A percentile compares a stretch with the other conserved stretches of the same genome.
Evolutionary conservation across 768 basidiomycete genomes (phyloP).

Genomic region (Rickenella mellea): DNA sequence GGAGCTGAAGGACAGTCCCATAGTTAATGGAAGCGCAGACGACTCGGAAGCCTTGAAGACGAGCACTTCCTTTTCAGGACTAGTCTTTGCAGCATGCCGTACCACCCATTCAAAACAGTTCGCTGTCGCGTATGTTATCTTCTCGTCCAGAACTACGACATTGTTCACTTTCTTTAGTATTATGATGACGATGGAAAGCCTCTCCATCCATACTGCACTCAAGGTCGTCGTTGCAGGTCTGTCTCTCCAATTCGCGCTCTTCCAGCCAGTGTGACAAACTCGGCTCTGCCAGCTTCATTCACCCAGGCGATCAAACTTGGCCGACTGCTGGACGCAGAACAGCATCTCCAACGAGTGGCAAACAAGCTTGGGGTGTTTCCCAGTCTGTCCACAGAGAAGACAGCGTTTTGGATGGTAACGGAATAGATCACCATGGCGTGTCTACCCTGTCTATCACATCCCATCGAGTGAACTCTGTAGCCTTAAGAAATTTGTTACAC

Average conservation of each 20-base stretch:
- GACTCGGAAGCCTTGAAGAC: too few relatives aligned
- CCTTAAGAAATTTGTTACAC: too few relatives aligned
- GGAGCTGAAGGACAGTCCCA: too few relatives aligned
- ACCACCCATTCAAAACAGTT: too few relatives aligned
- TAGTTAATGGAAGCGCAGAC: too few relatives aligned
- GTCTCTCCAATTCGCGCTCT: constrained; percentile 13
- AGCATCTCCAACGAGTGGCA: constrained; percentile 16
- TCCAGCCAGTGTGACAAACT: constrained; percentile 13
- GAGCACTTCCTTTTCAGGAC: too few relatives aligned
- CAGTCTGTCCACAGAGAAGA: neutral
- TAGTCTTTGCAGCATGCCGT: constrained; percentile 7
- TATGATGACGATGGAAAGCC: constrained; percentile 35
- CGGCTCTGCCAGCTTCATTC: neutral
- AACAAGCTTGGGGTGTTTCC: constrained; percentile 13
- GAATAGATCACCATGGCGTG: too few relatives aligned
- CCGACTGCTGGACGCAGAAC: neutral
- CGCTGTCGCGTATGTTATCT: too few relatives aligned
- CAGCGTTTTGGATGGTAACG: too few relatives aligned
- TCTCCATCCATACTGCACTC: constrained; percentile 32
- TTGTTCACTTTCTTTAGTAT: constrained; percentile 24
- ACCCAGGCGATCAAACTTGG: neutral
- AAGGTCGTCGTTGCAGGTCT: constrained; percentile 43
- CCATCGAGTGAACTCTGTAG: too few relatives aligned
- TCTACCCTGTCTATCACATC: too few relatives aligned
- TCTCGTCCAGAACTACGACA: too few relatives aligned